Conservation (phyloP, 73 alveolate species). For the Paramecium tetraurelia region DNA sequence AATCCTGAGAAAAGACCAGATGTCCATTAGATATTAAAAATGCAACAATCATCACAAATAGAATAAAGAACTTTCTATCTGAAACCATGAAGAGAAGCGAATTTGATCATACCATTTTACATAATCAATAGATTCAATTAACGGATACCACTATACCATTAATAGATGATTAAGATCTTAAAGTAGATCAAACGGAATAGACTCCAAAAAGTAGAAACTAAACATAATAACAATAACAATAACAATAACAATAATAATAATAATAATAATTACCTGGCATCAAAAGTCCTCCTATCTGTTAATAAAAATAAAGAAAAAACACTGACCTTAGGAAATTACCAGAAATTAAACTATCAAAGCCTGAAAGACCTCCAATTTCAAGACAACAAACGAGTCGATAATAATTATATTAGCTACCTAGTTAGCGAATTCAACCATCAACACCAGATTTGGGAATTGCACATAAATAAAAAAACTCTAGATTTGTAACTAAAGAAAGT, state of each 20-base stretch:
- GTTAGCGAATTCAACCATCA: not conserved
- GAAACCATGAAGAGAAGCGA: conserved; percentile 75
- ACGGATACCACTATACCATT: not conserved
- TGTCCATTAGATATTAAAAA: conserved; percentile 76
- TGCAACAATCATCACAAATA: conserved; percentile 67
- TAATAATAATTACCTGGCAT: not conserved
- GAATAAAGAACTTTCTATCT: conserved; percentile 75
- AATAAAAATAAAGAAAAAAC: not conserved
- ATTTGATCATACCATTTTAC: conserved; percentile 86
- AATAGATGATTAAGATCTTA: not conserved
- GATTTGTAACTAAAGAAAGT: conserved; percentile 19
- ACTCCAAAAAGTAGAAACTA: not conserved
- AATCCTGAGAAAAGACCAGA: conserved; percentile 86
- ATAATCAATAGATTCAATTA: conserved; percentile 40
- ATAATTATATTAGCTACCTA: not conserved
- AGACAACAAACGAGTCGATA: not conserved
- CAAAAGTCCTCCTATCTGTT: not conserved
- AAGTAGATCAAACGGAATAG: not conserved
- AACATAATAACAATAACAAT: too few species aligned
- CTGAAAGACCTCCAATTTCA: conserved; percentile 9
- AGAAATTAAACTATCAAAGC: not conserved
- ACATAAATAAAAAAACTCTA: not conserved
- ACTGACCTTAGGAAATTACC: not conserved
- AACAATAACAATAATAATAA: too few species aligned
- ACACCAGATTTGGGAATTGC: not conserved